phyloP scores from a whole-genome alignment of 176 grass and related monocot genomes.

The Oryza rufipogon region DNA sequence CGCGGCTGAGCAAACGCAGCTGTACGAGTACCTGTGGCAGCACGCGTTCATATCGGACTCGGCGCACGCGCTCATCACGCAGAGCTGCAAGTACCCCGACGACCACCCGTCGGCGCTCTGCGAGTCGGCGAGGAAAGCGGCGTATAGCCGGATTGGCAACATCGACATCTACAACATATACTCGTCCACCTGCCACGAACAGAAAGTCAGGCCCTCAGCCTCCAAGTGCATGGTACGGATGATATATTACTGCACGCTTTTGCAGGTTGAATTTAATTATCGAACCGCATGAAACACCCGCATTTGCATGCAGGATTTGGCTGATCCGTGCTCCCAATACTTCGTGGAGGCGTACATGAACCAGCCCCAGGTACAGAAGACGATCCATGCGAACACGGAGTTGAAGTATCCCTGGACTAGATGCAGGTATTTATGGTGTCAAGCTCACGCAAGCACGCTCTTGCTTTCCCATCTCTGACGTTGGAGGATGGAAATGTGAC shows the following conservation, averaged over 20 bases:
- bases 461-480: background rate
- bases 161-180: constrained; percentile 60
- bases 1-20: constrained; percentile 31
- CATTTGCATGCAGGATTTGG: constrained; percentile 15
- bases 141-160: constrained; percentile 37
- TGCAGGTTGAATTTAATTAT: too few species aligned
- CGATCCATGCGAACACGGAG: constrained; percentile 27
- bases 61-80: constrained; percentile 36
- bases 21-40: constrained; percentile 63
- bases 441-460: background rate
- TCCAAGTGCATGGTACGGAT: constrained; percentile 44
- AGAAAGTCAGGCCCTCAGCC: constrained; percentile 7
- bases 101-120: constrained; percentile 46
- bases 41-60: constrained; percentile 54
- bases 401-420: constrained; percentile 37
- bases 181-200: constrained; percentile 35
- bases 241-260: too few species aligned
- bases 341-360: constrained; percentile 58
- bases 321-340: constrained; percentile 41
- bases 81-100: constrained; percentile 35
- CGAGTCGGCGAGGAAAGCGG: constrained; percentile 26
- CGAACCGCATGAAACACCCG: background rate
- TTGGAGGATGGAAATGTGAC: background rate
- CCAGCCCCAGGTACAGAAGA: constrained; percentile 39
- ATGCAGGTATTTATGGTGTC: constrained; percentile 21